A percentile compares a stretch with the other conserved stretches of the same genome.
Evolutionary conservation across 371 early-diverging fungal species (phyloP).

Genomic region (Dinochytrium kinnereticum): DNA sequence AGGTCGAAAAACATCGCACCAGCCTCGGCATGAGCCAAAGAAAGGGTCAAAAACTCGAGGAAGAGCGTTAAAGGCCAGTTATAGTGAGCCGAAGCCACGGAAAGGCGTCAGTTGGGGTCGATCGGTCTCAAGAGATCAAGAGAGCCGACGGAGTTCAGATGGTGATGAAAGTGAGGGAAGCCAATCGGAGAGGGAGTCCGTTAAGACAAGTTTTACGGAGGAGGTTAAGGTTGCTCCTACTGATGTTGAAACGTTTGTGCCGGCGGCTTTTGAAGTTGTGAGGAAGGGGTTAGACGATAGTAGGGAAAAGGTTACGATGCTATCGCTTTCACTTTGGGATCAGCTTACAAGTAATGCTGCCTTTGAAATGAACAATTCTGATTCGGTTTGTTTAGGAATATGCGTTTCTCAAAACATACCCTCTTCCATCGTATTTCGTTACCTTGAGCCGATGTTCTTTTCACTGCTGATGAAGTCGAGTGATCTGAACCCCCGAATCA

Average conservation of each 20-base stretch:
- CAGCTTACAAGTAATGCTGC: slow-evolving; percentile 56
- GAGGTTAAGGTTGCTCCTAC: slow-evolving; percentile 26
- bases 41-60: not conserved
- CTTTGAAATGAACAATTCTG: not conserved
- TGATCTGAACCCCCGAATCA: slow-evolving; percentile 67
- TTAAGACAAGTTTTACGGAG: slow-evolving; percentile 20
- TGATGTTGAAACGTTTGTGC: slow-evolving; percentile 49
- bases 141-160: not conserved
- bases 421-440: slow-evolving; percentile 42
- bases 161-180: slow-evolving; percentile 9
- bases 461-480: slow-evolving; percentile 63
- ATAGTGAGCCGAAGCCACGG: slow-evolving; percentile 5
- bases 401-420: slow-evolving; percentile 34
- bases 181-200: slow-evolving; percentile 11
- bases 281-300: slow-evolving; percentile 67
- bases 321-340: slow-evolving; percentile 62
- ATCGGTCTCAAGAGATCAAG: not conserved
- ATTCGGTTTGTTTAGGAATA: slow-evolving; percentile 7
- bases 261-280: slow-evolving; percentile 65
- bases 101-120: slow-evolving; percentile 1
- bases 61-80: not conserved
- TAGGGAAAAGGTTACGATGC: slow-evolving; percentile 61
- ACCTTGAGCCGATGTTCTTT: slow-evolving; percentile 60
- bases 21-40: not conserved
- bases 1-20: slow-evolving; percentile 1